These are phyloP conservation scores for Arthrobotrys pseudoclavata DNA, from an alignment of 2,329 filamentous ascomycete species.

Conservation along the genomic window DNA sequence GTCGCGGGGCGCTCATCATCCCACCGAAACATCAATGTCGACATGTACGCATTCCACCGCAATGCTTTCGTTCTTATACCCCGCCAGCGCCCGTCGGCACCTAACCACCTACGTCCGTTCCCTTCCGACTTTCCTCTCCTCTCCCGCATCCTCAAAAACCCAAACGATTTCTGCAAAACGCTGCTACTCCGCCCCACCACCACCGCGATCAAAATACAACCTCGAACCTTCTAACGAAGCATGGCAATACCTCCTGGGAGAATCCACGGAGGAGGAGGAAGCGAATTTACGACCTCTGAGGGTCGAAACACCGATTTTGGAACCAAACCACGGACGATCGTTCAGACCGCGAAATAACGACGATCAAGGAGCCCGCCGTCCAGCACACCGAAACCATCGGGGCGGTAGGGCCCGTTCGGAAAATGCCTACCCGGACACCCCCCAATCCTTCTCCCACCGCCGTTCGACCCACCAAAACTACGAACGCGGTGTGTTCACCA, in stretches of 20 bases:
- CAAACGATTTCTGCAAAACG: conserved; percentile 9
- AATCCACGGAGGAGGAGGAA: conserved; percentile 28
- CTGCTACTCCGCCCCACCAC: conserved; percentile 3
- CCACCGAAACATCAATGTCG: neutral
- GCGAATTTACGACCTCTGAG: neutral
- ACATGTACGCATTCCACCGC: neutral
- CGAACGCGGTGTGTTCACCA: neutral
- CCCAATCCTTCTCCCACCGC: conserved; percentile 9
- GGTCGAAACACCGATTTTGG: neutral
- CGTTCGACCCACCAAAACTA: neutral
- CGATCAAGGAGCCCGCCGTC: neutral
- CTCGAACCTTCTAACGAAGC: conserved; percentile 3
- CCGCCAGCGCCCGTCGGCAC: conserved; percentile 20
- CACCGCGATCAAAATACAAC: conserved; percentile 11
- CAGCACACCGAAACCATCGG: neutral
- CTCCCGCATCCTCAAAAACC: neutral
- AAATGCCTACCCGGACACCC: neutral
- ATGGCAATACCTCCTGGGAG: conserved; percentile 20
- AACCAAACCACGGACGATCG: neutral
- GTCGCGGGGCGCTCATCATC: conserved; percentile 35
- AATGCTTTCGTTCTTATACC: conserved; percentile 53
- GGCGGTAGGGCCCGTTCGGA: no score
- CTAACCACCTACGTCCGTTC: neutral
- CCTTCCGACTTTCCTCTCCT: neutral
- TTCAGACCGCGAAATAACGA: neutral